These are phyloP conservation scores for Thalassiosira pacifica DNA, from an alignment of 352 stramenopile genomes.

Conservation along the genomic window DNA sequence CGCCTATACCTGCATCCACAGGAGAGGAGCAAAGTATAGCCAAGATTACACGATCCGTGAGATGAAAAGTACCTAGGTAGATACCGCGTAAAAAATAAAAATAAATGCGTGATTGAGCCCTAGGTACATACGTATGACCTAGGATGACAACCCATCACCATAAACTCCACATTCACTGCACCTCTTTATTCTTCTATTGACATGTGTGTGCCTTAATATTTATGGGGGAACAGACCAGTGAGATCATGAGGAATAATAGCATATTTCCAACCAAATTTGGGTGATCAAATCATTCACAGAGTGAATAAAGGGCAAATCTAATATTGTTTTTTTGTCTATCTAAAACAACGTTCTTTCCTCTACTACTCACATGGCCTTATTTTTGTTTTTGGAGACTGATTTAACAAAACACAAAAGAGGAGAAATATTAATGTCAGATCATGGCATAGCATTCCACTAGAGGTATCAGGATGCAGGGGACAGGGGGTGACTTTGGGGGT, in stretches of 20 bases:
- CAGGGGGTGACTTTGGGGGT: too few relatives aligned
- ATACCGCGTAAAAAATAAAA: too few relatives aligned
- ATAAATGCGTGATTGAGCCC: too few relatives aligned
- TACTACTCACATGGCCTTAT: background rate
- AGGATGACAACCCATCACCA: too few relatives aligned
- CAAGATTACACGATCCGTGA: too few relatives aligned
- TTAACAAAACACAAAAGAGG: background rate
- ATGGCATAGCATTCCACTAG: background rate
- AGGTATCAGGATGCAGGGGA: background rate
- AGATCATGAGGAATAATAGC: background rate
- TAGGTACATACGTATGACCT: too few relatives aligned
- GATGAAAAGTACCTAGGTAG: too few relatives aligned
- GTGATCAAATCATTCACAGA: too few relatives aligned
- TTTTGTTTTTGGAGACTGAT: background rate
- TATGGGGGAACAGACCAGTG: background rate
- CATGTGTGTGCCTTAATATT: background rate
- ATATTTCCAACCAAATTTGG: background rate
- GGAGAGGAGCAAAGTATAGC: too few relatives aligned
- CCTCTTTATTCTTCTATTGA: background rate
- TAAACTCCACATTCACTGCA: background rate
- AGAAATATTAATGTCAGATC: background rate
- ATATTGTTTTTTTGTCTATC: background rate
- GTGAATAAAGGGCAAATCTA: background rate
- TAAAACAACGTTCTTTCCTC: background rate
- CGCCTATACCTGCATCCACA: too few relatives aligned